Evolutionary conservation across 2,329 filamentous ascomycete genomes (phyloP), one percentile per base, ranked within the genome.

Genomic region (Phialophora chinensis): DNA sequence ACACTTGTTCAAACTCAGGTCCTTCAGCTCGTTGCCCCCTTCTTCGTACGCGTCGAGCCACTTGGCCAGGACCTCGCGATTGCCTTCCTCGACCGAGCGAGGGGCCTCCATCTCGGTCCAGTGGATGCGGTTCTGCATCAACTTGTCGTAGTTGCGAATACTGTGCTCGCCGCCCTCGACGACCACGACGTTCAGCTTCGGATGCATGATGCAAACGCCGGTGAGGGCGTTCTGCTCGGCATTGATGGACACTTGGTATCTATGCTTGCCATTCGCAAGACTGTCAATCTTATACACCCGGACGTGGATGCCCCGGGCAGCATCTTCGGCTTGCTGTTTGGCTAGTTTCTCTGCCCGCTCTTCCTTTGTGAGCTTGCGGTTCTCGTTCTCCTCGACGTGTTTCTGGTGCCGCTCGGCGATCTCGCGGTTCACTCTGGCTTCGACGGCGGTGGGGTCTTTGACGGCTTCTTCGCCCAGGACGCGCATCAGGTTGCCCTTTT

Each of bases 401-500:
- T 90, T 86, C 66, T 91, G 85, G 65, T 90, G 88, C 50, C 95
- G 91, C 69, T 96, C 93, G 31, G 90, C 90, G 71, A 99, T 97
- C 78, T 99, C 93, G 61, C 90, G 86, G 77, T 96, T 97, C 60
- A 99, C 95, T 27, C 92, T 89, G 59, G 93, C 92, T 80, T 99
- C 95, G 54, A 99, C 95, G 3, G 95, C 95, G 0, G 96, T 99
- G 6, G 95, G 95, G 79, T 99, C 95, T 76, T 97, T 96, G 72
- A 99, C 94, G 20, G 90, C 90, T 79, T 92, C 90, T 76, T 97
- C 92, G 69, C 95, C 95, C 63, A 97, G 85, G 33, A 99, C 95
- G 65, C 93, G 90, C 95, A 99, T 99, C 76, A 99, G 86, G 78
- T 99, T 99, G 65, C 90, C 91, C 79, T 96, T 96, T 81, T 97